phyloP scores from a whole-genome alignment of 495 filamentous ascomycete species.

The Clohesyomyces aquaticus region DNA sequence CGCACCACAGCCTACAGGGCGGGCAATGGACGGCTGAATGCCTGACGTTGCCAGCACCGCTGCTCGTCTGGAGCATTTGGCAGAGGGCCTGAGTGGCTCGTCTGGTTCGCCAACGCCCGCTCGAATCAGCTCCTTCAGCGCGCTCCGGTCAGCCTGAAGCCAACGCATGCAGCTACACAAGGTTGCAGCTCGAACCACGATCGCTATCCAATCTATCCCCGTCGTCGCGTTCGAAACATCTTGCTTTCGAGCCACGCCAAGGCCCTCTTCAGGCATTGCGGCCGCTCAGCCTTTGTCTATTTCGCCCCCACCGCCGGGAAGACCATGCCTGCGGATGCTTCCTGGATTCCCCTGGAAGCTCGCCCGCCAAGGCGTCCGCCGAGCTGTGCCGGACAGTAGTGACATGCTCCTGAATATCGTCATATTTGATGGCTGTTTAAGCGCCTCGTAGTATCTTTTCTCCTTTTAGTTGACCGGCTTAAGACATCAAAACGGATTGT shows the following conservation, averaged over 20 bases:
- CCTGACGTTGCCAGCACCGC: conserved; percentile 3
- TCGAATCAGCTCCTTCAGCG: conserved; percentile 30
- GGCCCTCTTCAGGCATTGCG: conserved; percentile 31
- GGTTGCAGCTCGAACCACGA: conserved; percentile 33
- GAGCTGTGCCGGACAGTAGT: conserved; percentile 3
- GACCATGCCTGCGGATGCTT: conserved; percentile 13
- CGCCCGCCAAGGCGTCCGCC: conserved; percentile 16
- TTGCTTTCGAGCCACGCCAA: conserved; percentile 30
- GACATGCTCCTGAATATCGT: conserved; percentile 39
- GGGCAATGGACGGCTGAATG: not conserved
- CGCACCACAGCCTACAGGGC: conserved; percentile 7
- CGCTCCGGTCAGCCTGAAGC: conserved; percentile 41
- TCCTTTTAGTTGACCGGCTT: conserved; percentile 33
- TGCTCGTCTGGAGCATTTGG: conserved; percentile 28
- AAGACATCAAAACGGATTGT: conserved; percentile 22
- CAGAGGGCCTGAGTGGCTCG: conserved; percentile 18
- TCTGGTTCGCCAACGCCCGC: conserved; percentile 20
- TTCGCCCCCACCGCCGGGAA: conserved; percentile 14
- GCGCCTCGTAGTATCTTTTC: conserved; percentile 26
- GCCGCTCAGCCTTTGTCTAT: conserved; percentile 20
- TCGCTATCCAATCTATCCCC: conserved; percentile 36
- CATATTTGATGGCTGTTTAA: conserved; percentile 23
- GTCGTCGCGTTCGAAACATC: conserved; percentile 31
- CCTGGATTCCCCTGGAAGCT: conserved; percentile 17
- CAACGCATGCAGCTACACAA: conserved; percentile 40